Percentiles rank a stretch among this genome's conserved stretches.
Conservation (phyloP, 176 grass and related monocot species). For the Hordeum marinum region DNA sequence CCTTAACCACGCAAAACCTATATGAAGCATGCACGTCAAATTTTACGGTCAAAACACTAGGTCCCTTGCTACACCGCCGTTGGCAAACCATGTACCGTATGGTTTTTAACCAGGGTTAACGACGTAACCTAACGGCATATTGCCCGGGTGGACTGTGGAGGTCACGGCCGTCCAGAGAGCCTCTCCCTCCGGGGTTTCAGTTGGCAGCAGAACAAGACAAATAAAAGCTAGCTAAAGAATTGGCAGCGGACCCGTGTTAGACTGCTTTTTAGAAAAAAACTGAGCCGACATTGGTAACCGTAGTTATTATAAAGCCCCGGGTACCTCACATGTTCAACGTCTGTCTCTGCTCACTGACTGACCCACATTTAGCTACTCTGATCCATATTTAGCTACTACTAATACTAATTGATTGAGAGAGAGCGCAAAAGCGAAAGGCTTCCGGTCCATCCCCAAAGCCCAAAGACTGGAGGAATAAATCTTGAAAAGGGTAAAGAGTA, state of each 20-base stretch:
- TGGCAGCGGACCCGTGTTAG: not conserved
- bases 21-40: not conserved
- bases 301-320: not conserved
- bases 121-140: not conserved
- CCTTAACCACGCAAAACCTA: no score
- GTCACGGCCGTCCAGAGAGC: not conserved
- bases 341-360: not conserved
- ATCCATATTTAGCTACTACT: not conserved
- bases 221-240: not conserved
- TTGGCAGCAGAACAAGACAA: not conserved
- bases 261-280: not conserved
- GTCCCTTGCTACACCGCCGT: not conserved
- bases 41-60: not conserved
- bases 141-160: not conserved
- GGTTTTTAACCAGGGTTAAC: not conserved
- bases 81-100: not conserved
- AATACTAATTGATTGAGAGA: not conserved
- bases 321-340: not conserved
- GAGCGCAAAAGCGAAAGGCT: not conserved
- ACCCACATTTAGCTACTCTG: not conserved
- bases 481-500: conserved; percentile 20
- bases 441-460: not conserved
- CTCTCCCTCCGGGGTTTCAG: not conserved
- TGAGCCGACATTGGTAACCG: not conserved
- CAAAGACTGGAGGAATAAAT: not conserved